Evolutionary conservation across 176 grass and related monocot species (phyloP).

Genomic region (Otatea glauca): DNA sequence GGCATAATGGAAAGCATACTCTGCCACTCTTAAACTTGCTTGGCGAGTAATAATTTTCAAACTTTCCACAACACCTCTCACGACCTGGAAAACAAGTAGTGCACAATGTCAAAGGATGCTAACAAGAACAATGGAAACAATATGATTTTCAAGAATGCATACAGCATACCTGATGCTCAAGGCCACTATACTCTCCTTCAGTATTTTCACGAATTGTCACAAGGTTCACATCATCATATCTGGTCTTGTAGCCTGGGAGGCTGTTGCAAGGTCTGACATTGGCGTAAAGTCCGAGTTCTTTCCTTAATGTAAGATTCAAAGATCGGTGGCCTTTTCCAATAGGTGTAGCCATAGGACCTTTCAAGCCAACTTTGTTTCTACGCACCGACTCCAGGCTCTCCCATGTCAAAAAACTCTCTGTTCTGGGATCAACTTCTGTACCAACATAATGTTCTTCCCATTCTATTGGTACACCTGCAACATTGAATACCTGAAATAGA

Average conservation of each 20-base stretch:
- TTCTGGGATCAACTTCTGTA: conserved; percentile 87
- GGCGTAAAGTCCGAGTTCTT: conserved; percentile 91
- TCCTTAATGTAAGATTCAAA: conserved; percentile 91
- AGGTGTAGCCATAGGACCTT: conserved; percentile 98
- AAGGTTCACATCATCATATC: conserved; percentile 95
- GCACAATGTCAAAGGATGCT: conserved; percentile 32
- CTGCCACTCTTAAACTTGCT: conserved; percentile 95
- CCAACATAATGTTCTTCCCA: conserved; percentile 97
- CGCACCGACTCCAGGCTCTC: conserved; percentile 93
- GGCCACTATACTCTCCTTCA: conserved; percentile 97
- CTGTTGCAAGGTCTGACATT: conserved; percentile 98
- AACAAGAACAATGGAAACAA: conserved; percentile 3
- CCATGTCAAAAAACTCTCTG: conserved; percentile 97
- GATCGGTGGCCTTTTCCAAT: conserved; percentile 98
- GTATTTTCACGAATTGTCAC: conserved; percentile 99
- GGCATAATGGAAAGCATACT: conserved; percentile 98
- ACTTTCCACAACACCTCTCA: conserved; percentile 99
- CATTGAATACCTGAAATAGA: conserved; percentile 74
- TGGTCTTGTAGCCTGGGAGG: conserved; percentile 89
- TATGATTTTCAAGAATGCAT: conserved; percentile 16
- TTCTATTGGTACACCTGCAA: conserved; percentile 85
- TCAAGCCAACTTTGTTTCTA: conserved; percentile 89
- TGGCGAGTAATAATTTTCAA: conserved; percentile 97
- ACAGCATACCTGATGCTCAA: conserved; percentile 92
- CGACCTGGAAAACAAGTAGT: conserved; percentile 61